Evolutionary conservation across 164 flowering plant species (phyloP).

Genomic region (Pachysandra terminalis): DNA sequence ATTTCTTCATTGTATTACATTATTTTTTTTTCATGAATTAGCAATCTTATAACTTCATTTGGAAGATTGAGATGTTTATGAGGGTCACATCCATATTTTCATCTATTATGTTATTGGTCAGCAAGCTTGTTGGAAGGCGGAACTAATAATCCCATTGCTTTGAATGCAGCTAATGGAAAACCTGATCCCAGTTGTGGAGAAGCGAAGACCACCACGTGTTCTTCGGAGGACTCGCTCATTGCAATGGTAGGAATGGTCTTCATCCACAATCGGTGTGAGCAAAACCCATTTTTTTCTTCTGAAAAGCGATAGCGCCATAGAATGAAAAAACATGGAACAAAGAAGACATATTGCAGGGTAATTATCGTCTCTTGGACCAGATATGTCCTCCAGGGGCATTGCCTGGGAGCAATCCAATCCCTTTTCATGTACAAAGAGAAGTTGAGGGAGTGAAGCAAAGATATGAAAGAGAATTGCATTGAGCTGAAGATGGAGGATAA

Average conservation of each 20-base stretch:
- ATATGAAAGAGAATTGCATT: not conserved
- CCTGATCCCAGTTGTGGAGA: slow-evolving; percentile 43
- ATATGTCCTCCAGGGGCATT: not conserved
- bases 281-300: not conserved
- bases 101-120: not conserved
- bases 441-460: not conserved
- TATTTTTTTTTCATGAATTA: no score
- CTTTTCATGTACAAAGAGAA: not conserved
- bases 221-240: slow-evolving; percentile 38
- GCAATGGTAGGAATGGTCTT: slow-evolving; percentile 33
- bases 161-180: slow-evolving; percentile 44
- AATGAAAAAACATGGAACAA: not conserved
- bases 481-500: not conserved
- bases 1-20: no score
- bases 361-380: not conserved
- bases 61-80: no score
- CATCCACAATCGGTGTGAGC: not conserved
- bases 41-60: no score
- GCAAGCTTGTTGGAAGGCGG: not conserved
- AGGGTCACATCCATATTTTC: no score
- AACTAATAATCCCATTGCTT: not conserved
- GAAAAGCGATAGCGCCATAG: not conserved
- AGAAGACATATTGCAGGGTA: not conserved
- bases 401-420: not conserved
- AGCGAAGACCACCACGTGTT: slow-evolving; percentile 28